These are phyloP conservation scores for Glonium stellatum DNA, from an alignment of 495 filamentous ascomycete species.

Conservation along the genomic window DNA sequence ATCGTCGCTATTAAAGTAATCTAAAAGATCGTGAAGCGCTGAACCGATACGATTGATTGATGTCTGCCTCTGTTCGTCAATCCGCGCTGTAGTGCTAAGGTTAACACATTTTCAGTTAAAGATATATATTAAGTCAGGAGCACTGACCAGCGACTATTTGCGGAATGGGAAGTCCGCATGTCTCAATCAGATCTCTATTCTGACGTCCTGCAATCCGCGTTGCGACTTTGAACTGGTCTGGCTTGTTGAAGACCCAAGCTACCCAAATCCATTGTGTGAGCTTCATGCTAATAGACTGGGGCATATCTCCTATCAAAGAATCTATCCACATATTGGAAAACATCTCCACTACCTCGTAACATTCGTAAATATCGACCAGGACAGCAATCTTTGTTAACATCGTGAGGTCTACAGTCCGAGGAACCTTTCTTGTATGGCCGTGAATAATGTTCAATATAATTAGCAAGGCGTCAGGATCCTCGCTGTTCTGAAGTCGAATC, in stretches of 20 bases:
- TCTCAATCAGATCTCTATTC: constrained; percentile 1
- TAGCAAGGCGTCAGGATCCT: constrained; percentile 41
- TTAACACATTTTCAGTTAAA: background rate
- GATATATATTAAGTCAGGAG: background rate
- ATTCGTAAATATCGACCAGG: constrained; percentile 47
- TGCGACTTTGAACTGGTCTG: constrained; percentile 8
- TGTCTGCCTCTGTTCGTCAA: constrained; percentile 3
- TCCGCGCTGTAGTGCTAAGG: background rate
- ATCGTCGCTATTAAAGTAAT: background rate
- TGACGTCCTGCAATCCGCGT: constrained; percentile 6
- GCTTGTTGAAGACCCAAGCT: constrained; percentile 35
- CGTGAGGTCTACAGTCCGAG: constrained; percentile 37
- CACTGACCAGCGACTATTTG: background rate
- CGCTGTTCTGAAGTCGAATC: constrained; percentile 33
- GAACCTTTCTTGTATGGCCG: constrained; percentile 40
- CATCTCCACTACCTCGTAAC: constrained; percentile 39
- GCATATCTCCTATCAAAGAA: constrained; percentile 12
- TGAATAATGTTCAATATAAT: constrained; percentile 51
- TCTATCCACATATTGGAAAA: constrained; percentile 44
- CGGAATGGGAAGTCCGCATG: constrained; percentile 13
- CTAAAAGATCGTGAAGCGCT: background rate
- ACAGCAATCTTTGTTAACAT: constrained; percentile 45
- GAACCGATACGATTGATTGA: constrained; percentile 7
- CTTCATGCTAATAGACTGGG: constrained; percentile 21
- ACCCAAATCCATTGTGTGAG: constrained; percentile 39